These are phyloP conservation scores for Entamoeba invadens DNA, from an alignment of 208 protist species.

Conservation along the genomic window DNA sequence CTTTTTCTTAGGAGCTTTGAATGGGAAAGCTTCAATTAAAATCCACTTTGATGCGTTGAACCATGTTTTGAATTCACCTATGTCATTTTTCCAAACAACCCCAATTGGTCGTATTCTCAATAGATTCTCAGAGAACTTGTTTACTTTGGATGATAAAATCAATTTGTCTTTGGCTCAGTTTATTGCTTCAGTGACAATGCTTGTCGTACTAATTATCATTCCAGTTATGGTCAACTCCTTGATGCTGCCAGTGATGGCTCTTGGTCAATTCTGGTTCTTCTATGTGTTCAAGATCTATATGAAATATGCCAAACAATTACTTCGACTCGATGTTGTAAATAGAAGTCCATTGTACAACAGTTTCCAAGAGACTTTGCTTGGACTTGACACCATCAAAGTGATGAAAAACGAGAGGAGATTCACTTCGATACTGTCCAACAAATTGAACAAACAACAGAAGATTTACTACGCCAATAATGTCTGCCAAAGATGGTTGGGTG, in stretches of 20 bases:
- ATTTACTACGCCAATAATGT: neutral
- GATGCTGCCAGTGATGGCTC: no score
- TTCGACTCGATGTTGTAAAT: slow-evolving; percentile 54
- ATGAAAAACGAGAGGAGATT: slow-evolving; percentile 35
- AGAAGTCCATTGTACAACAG: slow-evolving; percentile 69
- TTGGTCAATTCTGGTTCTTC: no score
- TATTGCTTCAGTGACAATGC: no score
- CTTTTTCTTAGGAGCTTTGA: neutral
- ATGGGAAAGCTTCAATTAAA: neutral
- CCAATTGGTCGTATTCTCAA: slow-evolving; percentile 17
- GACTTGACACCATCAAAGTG: slow-evolving; percentile 56
- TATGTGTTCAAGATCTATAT: no score
- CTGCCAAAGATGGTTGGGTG: slow-evolving; percentile 8
- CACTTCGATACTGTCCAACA: neutral
- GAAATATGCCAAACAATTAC: slow-evolving; percentile 58
- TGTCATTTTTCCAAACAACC: slow-evolving; percentile 19
- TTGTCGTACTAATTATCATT: no score
- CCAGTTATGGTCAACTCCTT: no score
- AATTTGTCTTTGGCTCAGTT: neutral
- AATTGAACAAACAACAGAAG: neutral
- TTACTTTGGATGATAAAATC: slow-evolving; percentile 4
- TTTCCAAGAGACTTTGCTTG: slow-evolving; percentile 63
- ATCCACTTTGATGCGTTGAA: neutral
- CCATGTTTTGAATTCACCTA: neutral
- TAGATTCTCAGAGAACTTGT: slow-evolving; percentile 13